phyloP scores from a whole-genome alignment of 2,329 filamentous ascomycete genomes.

The Aspergillus intermedius region DNA sequence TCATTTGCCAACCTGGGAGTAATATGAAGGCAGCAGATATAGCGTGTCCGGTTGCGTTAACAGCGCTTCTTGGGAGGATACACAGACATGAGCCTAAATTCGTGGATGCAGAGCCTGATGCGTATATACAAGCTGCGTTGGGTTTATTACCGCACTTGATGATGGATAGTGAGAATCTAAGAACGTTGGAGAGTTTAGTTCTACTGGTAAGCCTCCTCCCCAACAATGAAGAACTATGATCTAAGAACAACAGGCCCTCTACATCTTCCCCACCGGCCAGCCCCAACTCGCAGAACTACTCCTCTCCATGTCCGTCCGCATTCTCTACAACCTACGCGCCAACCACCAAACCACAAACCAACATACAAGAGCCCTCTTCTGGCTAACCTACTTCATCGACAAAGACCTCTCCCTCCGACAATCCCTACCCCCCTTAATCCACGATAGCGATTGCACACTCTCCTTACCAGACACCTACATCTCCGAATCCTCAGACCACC shows the following conservation, averaged over 20 bases:
- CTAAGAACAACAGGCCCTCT: slow-evolving; percentile 8
- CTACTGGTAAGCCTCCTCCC: slow-evolving; percentile 13
- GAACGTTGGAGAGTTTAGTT: slow-evolving; percentile 13
- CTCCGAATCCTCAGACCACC: slow-evolving; percentile 11
- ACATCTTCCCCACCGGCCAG: slow-evolving; percentile 17
- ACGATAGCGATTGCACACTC: slow-evolving; percentile 18
- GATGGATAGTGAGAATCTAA: slow-evolving; percentile 13
- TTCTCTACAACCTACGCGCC: slow-evolving; percentile 15
- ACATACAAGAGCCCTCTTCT: slow-evolving; percentile 19
- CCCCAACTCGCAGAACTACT: slow-evolving; percentile 13
- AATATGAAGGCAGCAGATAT: slow-evolving; percentile 6
- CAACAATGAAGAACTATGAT: background rate
- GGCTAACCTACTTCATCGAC: slow-evolving; percentile 18
- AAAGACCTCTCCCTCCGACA: slow-evolving; percentile 19
- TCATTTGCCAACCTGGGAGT: slow-evolving; percentile 7
- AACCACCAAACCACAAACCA: background rate
- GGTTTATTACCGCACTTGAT: slow-evolving; percentile 14
- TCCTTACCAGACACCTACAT: slow-evolving; percentile 16
- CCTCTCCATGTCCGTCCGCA: slow-evolving; percentile 16
- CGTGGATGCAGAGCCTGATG: slow-evolving; percentile 14
- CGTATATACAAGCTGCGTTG: slow-evolving; percentile 16
- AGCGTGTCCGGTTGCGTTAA: slow-evolving; percentile 18
- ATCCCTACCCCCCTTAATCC: slow-evolving; percentile 14
- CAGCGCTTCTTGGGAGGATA: slow-evolving; percentile 19
- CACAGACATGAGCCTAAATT: slow-evolving; percentile 16